Base-by-base conservation (phyloP, 371 early-diverging fungal genomes). In the Conidiobolus incongruus region DNA sequence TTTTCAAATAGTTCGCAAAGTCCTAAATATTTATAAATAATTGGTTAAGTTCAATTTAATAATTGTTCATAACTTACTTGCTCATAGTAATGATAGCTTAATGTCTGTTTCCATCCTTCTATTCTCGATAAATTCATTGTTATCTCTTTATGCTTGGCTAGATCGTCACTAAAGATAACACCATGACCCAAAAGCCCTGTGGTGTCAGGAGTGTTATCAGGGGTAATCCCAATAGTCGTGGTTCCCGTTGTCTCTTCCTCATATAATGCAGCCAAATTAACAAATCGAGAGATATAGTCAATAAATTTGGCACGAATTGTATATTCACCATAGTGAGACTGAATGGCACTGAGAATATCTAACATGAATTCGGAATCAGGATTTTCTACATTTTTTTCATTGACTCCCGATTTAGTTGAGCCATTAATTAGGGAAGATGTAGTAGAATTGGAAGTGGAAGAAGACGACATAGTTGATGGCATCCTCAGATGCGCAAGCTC, bases 231-330 rank as follows among this genome's bases (percentile, higher is more conserved):
- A 37, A 81, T 70, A 12, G 60, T 60, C 0, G 81, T 76, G 6
- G 11, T 12, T 2, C 77, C 73, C 35, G 62, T 61, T 2, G 66
- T 63, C 37, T 81, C 75, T 26, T 70, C 65, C 52, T 89, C 89
- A 48, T 80, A 84, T 1, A 77, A 51, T 3, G 79, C 77, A 13
- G 81, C 76, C 24, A 88, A 55, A 21, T 77, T 68, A 17, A 86
- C 73, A 54, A 87, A 83, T 30, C 86, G 70, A 22, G 70, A 66
- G 6, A 93, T 68, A 49, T 88, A 86, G 28, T 78, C 80, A 41
- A 87, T 80, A 36, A 89, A 73, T 47, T 80, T 82, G 39, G 82
- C 76, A 1, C 94, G 73, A 30, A 93, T 75, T 8, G 81, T 65
- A 24, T 77, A 70, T 50, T 93, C 94, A 13, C 79, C 76, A 41